A percentile compares a stretch with the other conserved stretches of the same genome.
Evolutionary conservation across 176 grass and related monocot genomes (phyloP).

Genomic region (Elaeis guineensis): DNA sequence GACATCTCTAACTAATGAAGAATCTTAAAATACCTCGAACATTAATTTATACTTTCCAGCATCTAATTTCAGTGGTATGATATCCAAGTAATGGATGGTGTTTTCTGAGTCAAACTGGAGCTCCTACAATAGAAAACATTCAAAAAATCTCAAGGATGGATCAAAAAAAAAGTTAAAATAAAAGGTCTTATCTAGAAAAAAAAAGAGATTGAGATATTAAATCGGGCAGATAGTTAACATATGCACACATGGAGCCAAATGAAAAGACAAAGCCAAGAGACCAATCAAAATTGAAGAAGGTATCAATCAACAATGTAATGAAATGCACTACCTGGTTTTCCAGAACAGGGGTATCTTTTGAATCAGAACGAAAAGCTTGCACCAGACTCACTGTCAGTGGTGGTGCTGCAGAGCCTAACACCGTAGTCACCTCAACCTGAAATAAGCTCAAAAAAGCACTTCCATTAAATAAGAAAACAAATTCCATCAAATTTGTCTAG

Average conservation of each 20-base stretch:
- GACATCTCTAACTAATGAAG: background rate
- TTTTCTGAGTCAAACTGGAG: slow-evolving; percentile 66
- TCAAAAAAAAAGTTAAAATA: too few relatives aligned
- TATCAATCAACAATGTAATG: background rate
- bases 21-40: slow-evolving; percentile 70
- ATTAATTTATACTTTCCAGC: slow-evolving; percentile 75
- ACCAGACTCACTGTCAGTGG: slow-evolving; percentile 62
- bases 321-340: slow-evolving; percentile 26
- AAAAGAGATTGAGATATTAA: too few relatives aligned
- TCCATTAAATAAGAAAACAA: too few relatives aligned
- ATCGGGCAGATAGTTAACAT: too few relatives aligned
- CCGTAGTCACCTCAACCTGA: slow-evolving; percentile 94
- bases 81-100: slow-evolving; percentile 85
- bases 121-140: slow-evolving; percentile 35
- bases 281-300: background rate
- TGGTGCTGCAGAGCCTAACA: slow-evolving; percentile 80
- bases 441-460: slow-evolving; percentile 1
- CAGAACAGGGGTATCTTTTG: slow-evolving; percentile 42
- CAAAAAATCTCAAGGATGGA: too few relatives aligned
- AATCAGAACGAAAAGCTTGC: slow-evolving; percentile 53
- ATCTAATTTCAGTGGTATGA: slow-evolving; percentile 77
- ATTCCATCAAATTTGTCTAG: too few relatives aligned
- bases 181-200: too few relatives aligned
- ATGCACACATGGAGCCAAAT: background rate
- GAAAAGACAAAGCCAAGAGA: background rate